Evolutionary conservation across 495 filamentous ascomycete species (phyloP).

Genomic region (Trypethelium eluteriae): DNA sequence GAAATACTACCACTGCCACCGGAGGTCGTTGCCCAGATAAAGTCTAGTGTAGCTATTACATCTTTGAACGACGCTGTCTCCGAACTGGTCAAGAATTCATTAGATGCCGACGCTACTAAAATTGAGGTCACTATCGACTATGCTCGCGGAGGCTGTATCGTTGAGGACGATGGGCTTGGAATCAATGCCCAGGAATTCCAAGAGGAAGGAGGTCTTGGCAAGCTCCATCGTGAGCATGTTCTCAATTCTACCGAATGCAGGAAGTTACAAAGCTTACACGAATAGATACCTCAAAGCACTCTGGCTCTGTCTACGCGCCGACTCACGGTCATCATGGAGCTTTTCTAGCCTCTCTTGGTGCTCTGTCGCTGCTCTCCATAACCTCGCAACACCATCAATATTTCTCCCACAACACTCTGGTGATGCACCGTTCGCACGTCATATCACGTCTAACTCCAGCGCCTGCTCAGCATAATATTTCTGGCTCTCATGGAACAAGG

Average conservation of each 20-base stretch:
- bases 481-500: slow-evolving; percentile 62
- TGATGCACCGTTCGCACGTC: slow-evolving; percentile 61
- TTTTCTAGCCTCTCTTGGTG: slow-evolving; percentile 70
- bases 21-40: slow-evolving; percentile 76
- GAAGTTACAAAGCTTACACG: slow-evolving; percentile 22
- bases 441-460: slow-evolving; percentile 63
- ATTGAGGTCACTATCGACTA: slow-evolving; percentile 70
- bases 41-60: slow-evolving; percentile 72
- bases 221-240: slow-evolving; percentile 56
- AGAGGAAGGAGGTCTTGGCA: slow-evolving; percentile 63
- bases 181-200: slow-evolving; percentile 66
- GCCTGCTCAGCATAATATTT: slow-evolving; percentile 51
- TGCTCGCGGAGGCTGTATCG: slow-evolving; percentile 63
- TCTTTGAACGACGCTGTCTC: slow-evolving; percentile 64
- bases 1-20: slow-evolving; percentile 63
- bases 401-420: slow-evolving; percentile 58
- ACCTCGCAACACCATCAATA: slow-evolving; percentile 64
- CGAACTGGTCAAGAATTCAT: slow-evolving; percentile 74
- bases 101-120: slow-evolving; percentile 71
- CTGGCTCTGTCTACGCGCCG: slow-evolving; percentile 26
- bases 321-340: slow-evolving; percentile 62
- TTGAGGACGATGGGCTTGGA: slow-evolving; percentile 84
- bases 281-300: slow-evolving; percentile 67
- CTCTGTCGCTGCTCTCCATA: slow-evolving; percentile 69
- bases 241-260: not conserved